phyloP scores from a whole-genome alignment of 73 alveolate species.

The Paramecium sexaurelia region DNA sequence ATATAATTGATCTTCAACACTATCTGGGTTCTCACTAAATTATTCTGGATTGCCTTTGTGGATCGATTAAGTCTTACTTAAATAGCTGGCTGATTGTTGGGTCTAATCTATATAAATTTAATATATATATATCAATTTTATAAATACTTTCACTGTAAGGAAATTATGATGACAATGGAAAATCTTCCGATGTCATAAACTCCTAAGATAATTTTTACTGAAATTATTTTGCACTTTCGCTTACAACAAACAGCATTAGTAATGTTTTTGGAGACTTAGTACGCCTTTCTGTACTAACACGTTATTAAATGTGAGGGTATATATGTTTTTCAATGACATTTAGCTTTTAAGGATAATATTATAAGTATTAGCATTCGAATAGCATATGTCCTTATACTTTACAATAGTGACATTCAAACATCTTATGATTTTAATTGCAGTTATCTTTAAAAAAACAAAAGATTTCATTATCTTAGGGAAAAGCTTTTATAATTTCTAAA shows the following conservation, averaged over 20 bases:
- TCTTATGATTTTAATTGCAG: background rate
- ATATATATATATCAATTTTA: constrained; percentile 8
- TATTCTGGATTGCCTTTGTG: background rate
- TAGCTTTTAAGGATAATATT: background rate
- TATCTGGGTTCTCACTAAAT: background rate
- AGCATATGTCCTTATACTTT: constrained; percentile 9
- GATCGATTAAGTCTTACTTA: constrained; percentile 12
- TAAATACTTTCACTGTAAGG: constrained; percentile 44
- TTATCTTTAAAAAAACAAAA: background rate
- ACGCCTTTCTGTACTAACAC: background rate
- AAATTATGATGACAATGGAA: constrained; percentile 15
- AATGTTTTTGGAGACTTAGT: background rate
- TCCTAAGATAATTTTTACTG: background rate
- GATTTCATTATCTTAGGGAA: constrained; percentile 39
- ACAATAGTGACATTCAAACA: constrained; percentile 48
- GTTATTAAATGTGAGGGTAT: background rate
- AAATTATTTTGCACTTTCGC: constrained; percentile 2
- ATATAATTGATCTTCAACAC: constrained; percentile 22
- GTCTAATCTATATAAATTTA: constrained; percentile 33
- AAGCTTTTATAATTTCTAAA: background rate
- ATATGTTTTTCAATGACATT: constrained; percentile 3
- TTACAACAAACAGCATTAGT: background rate
- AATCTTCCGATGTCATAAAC: constrained; percentile 37
- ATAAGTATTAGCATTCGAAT: constrained; percentile 23
- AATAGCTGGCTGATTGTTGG: constrained; percentile 42